phyloP scores from a whole-genome alignment of 1,284 basidiomycete species.

The Trichosporon sp. region DNA sequence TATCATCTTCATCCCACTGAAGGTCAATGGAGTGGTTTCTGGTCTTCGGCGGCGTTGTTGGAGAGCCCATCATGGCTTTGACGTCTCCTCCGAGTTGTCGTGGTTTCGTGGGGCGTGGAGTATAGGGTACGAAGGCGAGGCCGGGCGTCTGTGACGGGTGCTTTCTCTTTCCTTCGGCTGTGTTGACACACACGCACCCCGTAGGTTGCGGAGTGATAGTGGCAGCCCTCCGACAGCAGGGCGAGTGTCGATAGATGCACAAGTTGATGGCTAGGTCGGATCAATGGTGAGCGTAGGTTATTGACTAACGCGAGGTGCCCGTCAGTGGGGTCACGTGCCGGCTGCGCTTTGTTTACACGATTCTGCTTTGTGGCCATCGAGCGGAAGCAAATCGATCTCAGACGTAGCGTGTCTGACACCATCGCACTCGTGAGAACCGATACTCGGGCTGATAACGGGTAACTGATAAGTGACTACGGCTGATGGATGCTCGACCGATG shows the following conservation, averaged over 20 bases:
- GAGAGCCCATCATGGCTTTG: not conserved
- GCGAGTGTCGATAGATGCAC: slow-evolving; percentile 10
- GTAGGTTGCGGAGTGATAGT: slow-evolving; percentile 16
- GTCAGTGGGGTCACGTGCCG: slow-evolving; percentile 2
- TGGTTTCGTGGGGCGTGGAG: not conserved
- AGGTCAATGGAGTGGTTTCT: not conserved
- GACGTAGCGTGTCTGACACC: not conserved
- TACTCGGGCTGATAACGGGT: not conserved
- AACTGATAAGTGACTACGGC: slow-evolving; percentile 2
- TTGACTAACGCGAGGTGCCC: not conserved
- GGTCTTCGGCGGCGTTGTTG: not conserved
- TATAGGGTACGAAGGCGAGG: not conserved
- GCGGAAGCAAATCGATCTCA: not conserved
- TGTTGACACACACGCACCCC: slow-evolving; percentile 4
- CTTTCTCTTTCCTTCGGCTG: not conserved
- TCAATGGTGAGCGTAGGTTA: not conserved
- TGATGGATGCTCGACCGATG: not conserved
- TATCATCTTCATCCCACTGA: slow-evolving; percentile 35
- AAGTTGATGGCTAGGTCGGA: not conserved
- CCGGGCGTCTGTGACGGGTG: too few relatives aligned
- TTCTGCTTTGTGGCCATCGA: not conserved
- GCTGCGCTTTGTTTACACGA: slow-evolving; percentile 11
- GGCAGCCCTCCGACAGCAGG: slow-evolving; percentile 5
- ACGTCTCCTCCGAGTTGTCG: not conserved
- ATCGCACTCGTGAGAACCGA: not conserved